phyloP scores from a whole-genome alignment of 768 basidiomycete genomes.

The Amylocystis lapponica region DNA sequence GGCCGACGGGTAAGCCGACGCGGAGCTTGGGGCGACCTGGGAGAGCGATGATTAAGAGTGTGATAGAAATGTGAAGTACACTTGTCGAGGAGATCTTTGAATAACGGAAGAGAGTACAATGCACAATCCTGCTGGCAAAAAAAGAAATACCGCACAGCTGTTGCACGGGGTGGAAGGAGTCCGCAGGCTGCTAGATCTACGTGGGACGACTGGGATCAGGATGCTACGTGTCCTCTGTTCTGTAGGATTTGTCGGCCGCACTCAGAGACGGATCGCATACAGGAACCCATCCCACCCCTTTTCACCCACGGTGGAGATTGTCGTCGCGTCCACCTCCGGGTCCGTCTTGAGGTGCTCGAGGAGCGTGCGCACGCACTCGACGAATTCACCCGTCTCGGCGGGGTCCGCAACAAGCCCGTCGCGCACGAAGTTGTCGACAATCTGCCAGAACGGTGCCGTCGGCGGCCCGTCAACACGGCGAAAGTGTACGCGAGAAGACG shows the following conservation, averaged over 20 bases:
- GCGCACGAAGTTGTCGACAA: conserved; percentile 59
- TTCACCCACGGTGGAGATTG: conserved; percentile 29
- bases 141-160: conserved; percentile 4
- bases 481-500: conserved; percentile 15
- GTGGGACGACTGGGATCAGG: too few relatives aligned
- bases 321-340: conserved; percentile 32
- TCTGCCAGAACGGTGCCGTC: conserved; percentile 25
- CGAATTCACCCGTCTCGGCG: conserved; percentile 7
- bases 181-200: too few relatives aligned
- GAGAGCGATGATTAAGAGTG: conserved; percentile 14
- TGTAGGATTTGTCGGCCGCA: background rate
- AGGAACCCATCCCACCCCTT: conserved; percentile 29
- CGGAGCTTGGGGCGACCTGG: conserved; percentile 16
- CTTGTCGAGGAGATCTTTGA: background rate
- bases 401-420: conserved; percentile 40
- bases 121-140: conserved; percentile 13
- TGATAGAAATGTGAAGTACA: background rate
- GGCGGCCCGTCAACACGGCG: background rate
- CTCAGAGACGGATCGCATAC: conserved; percentile 16
- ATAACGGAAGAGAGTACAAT: background rate
- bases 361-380: conserved; percentile 44
- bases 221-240: background rate
- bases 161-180: conserved; percentile 6
- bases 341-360: conserved; percentile 44
- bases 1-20: conserved; percentile 35